Evolutionary conservation across 139 green algal genomes (phyloP), one percentile per base, ranked within the genome.

Genomic region (Yamagishiella unicocca): DNA sequence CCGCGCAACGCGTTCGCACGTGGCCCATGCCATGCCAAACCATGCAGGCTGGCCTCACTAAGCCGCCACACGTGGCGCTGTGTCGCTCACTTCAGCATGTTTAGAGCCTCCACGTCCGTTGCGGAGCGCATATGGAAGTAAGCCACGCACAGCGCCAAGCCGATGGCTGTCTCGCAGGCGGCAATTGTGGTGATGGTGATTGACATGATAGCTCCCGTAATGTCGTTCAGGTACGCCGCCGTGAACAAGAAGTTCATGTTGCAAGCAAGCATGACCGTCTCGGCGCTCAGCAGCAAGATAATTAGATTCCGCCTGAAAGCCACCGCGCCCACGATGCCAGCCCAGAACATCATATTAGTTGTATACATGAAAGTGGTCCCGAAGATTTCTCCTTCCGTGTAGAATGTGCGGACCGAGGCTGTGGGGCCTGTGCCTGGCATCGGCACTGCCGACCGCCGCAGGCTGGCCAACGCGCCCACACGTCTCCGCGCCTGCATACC

Each of bases 211-310:
- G 89, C 84, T 3, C 90, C 90, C 46, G 87, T 91, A 55, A 93
- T 90, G 83, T 93, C 90, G 71, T 93, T 91, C 17, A 93, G 76
- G 84, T 93, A 93, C 0, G 90, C 87, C 14, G 90, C 54, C 0
- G 83, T 71, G 83, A 91, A 93, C 22, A 93, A 72, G 64, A 93
- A 93, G 72, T 93, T 91, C 78, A 93, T 90, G 84, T 91, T 93
- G 90, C 90, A 93, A 9, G 90, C 90, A 17, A 93, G 84, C 87
- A 93, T 91, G 27, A 93, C 83, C 1, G 90, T 89, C 72, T 93
- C 90, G 3, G 90, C 89, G 78, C 80, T 85, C 19, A 91, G 83
- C 61, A 93, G 87, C 86, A 93, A 87, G 40, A 93, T 87, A 40
- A 93, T 91, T 25, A 93, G 71, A 84, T 93, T 93, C 2, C 90